These are phyloP conservation scores for Rhododendron henanense DNA, from an alignment of 148 eudicot genomes.

Conservation along the genomic window DNA sequence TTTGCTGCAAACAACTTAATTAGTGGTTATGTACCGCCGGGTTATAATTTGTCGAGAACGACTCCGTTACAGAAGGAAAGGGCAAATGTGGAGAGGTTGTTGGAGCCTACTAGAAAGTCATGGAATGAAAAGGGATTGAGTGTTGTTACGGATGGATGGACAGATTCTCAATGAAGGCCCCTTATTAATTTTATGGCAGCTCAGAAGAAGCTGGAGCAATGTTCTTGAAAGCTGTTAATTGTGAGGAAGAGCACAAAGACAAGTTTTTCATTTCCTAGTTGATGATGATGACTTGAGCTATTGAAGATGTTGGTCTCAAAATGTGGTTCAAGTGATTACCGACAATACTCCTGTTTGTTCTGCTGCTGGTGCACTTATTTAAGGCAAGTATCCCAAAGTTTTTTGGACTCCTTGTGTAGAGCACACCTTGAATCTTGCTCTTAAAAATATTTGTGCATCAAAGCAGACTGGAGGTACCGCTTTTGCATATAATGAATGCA, in stretches of 20 bases:
- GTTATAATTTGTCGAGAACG: constrained; percentile 15
- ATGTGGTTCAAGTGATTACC: background rate
- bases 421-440: background rate
- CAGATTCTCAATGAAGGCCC: too few relatives aligned
- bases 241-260: too few relatives aligned
- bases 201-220: too few relatives aligned
- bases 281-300: too few relatives aligned
- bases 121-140: too few relatives aligned
- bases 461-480: background rate
- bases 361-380: background rate
- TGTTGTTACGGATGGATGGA: too few relatives aligned
- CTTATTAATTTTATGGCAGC: too few relatives aligned
- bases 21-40: constrained; percentile 13
- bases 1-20: constrained; percentile 2
- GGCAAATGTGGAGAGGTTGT: background rate
- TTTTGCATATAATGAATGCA: background rate
- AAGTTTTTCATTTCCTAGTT: too few relatives aligned
- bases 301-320: background rate
- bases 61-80: background rate
- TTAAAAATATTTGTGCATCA: background rate
- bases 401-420: background rate
- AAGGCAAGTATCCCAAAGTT: background rate
- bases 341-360: background rate
- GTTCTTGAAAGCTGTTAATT: too few relatives aligned
- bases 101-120: too few relatives aligned